A percentile compares a stretch with the other conserved stretches of the same genome.
Evolutionary conservation across 352 stramenopile genomes (phyloP).

Genomic region (Globisporangium echinulatum): DNA sequence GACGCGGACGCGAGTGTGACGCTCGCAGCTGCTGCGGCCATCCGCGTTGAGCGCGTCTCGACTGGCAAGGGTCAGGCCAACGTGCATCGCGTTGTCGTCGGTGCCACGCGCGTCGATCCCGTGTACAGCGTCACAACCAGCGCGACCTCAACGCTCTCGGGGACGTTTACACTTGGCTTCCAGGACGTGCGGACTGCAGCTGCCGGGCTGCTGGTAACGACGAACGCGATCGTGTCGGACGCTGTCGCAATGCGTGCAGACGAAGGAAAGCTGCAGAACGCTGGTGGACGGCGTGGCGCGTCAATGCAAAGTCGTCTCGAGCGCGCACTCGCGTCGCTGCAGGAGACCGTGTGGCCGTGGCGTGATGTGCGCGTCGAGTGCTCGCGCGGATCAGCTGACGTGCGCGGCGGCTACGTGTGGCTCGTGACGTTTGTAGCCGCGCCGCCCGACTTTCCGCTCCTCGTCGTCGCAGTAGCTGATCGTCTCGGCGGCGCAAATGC

Average conservation of each 20-base stretch:
- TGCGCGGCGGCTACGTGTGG: slow-evolving; percentile 14
- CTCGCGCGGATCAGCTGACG: slow-evolving; percentile 5
- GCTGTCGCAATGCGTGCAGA: slow-evolving; percentile 26
- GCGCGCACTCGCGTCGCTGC: slow-evolving; percentile 7
- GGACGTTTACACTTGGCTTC: slow-evolving; percentile 24
- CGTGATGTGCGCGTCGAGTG: slow-evolving; percentile 6
- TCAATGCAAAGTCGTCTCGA: slow-evolving; percentile 25
- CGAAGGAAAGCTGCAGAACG: slow-evolving; percentile 18
- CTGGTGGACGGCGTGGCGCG: slow-evolving; percentile 19
- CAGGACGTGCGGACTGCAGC: slow-evolving; percentile 3
- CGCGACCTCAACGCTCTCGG: slow-evolving; percentile 5
- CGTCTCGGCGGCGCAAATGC: slow-evolving; percentile 3
- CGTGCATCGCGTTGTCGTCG: slow-evolving; percentile 20
- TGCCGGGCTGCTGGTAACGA: slow-evolving; percentile 9
- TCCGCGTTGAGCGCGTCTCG: slow-evolving; percentile 16
- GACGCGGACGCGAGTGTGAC: slow-evolving; percentile 9
- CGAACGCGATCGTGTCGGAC: slow-evolving; percentile 19
- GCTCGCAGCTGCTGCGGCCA: slow-evolving; percentile 1
- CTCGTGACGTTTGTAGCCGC: slow-evolving; percentile 23
- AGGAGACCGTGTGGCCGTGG: neutral
- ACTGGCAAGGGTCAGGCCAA: slow-evolving; percentile 20
- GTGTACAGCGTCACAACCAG: slow-evolving; percentile 20
- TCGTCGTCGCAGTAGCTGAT: slow-evolving; percentile 10
- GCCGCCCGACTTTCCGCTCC: slow-evolving; percentile 18
- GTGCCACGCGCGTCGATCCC: slow-evolving; percentile 14